A percentile compares a stretch with the other conserved stretches of the same genome.
Conservation (phyloP, 257 asterid genomes). For the Coffea canephora region DNA sequence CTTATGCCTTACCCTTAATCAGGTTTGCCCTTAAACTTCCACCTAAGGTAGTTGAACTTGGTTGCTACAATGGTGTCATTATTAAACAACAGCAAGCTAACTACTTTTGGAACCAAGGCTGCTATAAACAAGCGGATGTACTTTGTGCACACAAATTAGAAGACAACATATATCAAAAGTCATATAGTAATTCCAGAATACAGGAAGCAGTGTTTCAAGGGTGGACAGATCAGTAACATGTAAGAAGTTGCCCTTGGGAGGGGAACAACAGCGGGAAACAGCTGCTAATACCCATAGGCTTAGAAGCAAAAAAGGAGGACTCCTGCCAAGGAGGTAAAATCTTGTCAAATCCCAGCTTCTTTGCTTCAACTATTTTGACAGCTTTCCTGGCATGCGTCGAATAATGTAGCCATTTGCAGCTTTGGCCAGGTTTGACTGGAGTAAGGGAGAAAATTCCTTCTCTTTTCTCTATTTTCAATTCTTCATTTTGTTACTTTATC, state of each 20-base stretch:
- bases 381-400: not conserved
- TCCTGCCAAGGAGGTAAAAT: no score
- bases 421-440: not conserved
- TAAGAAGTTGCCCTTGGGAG: no score
- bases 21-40: not conserved
- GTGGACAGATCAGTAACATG: no score
- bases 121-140: not conserved
- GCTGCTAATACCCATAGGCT: no score
- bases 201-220: no score
- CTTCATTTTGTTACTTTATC: no score
- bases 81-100: not conserved
- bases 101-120: not conserved
- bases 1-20: not conserved
- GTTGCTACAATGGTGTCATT: not conserved
- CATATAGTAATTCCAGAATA: not conserved
- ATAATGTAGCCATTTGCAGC: not conserved
- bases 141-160: not conserved
- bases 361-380: not conserved
- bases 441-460: not conserved
- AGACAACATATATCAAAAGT: not conserved
- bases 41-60: not conserved
- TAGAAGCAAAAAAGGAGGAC: no score
- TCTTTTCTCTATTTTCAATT: not conserved
- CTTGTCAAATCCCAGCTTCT: not conserved
- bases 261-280: no score